Base-by-base conservation (phyloP, 176 grass and related monocot species). In the Carex parvula region DNA sequence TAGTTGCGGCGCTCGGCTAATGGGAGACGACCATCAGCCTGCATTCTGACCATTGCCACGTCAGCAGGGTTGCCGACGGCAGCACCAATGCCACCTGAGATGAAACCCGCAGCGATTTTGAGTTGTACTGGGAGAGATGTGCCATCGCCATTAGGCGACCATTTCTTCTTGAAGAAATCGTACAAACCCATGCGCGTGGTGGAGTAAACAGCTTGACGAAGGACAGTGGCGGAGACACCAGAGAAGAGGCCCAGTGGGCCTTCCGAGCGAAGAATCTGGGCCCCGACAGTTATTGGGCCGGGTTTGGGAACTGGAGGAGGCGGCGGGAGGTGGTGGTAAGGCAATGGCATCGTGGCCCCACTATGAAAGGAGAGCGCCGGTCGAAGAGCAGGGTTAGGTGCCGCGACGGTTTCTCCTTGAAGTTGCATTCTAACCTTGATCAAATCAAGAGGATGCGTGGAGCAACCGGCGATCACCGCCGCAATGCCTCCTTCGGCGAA, bases 1-100 rank as follows among this genome's bases (percentile, higher is more conserved):
- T 97, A 97, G 87, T 92, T 94, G 0, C 94, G 81, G 76, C 94
- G 92, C 29, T 94, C 94, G 3, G 92, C 90, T 0, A 86, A 16
- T 0, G 94, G 94, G 2, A 97, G 90, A 0, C 92, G 66, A 8
- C 94, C 94, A 71, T 97, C 94, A 0, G 94, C 94, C 87, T 97
- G 94, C 94, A 97, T 97, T 83, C 94, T 87, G 32, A 97, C 94
- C 94, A 97, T 97, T 44, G 92, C 94, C 3, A 97, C 88, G 81
- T 97, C 92, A 63, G 94, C 94, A 35, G 94, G 94, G 90, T 97
- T 97, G 6, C 94, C 94, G 0, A 97, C 88, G 18, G 94, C 90
- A 0, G 94, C 90, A 16, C 94, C 94, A 16, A 97, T 60, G 11
- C 92, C 94, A 44, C 94, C 94, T 3, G 94, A 90, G 26, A 92